phyloP scores from a whole-genome alignment of 306 rosid genomes.

The Acacia confusa region DNA sequence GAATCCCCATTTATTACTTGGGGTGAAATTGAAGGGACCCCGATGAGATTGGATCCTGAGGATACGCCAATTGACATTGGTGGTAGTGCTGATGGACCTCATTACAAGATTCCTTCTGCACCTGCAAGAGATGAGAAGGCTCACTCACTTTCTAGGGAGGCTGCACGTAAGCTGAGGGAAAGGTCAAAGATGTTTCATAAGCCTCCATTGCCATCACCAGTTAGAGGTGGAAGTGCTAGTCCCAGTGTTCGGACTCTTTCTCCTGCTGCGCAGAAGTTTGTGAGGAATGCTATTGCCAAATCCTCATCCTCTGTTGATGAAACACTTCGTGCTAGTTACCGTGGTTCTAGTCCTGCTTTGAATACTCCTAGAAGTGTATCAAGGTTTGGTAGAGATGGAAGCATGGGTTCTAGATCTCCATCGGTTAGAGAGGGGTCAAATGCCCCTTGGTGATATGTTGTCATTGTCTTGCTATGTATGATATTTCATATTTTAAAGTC shows the following conservation, averaged over 20 bases:
- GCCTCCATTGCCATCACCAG: conserved; percentile 88
- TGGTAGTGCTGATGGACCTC: conserved; percentile 88
- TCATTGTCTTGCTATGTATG: conserved; percentile 20
- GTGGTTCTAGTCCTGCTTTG: conserved; percentile 78
- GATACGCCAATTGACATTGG: conserved; percentile 85
- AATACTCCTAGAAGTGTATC: conserved; percentile 85
- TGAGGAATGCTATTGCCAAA: conserved; percentile 86
- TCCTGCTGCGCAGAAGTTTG: conserved; percentile 95
- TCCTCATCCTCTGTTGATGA: conserved; percentile 79
- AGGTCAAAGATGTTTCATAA: conserved; percentile 82
- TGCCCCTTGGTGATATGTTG: conserved; percentile 72
- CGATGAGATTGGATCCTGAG: conserved; percentile 85
- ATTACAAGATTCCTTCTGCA: conserved; percentile 71
- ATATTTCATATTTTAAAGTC: conserved; percentile 15
- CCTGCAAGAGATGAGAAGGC: conserved; percentile 88
- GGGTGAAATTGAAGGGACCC: conserved; percentile 98
- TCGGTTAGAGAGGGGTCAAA: conserved; percentile 76
- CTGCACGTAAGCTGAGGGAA: conserved; percentile 81
- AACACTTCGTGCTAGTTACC: conserved; percentile 92
- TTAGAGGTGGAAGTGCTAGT: conserved; percentile 88
- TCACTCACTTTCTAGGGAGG: conserved; percentile 87
- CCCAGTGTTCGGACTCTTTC: conserved; percentile 82
- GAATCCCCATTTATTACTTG: conserved; percentile 92
- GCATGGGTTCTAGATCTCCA: conserved; percentile 79
- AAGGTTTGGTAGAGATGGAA: conserved; percentile 71